These are phyloP conservation scores for Naganishia friedmannii DNA, from an alignment of 768 basidiomycete genomes.

Conservation along the genomic window DNA sequence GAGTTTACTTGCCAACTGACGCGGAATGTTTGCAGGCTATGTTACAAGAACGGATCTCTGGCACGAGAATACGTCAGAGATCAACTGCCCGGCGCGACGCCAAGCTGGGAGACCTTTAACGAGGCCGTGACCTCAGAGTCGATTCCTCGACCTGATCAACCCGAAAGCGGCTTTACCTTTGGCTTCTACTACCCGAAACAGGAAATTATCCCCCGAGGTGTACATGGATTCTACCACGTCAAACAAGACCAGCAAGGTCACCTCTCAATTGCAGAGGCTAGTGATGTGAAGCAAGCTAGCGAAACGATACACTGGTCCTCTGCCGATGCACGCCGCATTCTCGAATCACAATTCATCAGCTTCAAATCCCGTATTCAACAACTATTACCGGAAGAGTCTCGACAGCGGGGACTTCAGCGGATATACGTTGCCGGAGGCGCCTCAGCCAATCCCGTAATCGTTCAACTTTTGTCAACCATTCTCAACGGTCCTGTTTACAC, in stretches of 20 bases:
- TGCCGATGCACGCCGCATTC: conserved; percentile 69
- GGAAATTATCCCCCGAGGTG: conserved; percentile 80
- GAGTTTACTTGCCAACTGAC: not conserved
- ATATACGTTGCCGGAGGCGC: conserved; percentile 77
- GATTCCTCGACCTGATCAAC: conserved; percentile 44
- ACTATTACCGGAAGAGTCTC: conserved; percentile 2
- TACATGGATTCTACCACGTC: conserved; percentile 62
- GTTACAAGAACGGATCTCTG: conserved; percentile 60
- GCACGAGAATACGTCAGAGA: conserved; percentile 75
- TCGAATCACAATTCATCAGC: conserved; percentile 80
- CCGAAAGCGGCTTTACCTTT: conserved; percentile 43
- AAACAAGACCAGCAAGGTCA: conserved; percentile 28
- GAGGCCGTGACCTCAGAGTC: conserved; percentile 59
- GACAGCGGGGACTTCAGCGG: conserved; percentile 48
- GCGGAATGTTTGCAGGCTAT: conserved; percentile 2
- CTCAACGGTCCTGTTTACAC: conserved; percentile 70
- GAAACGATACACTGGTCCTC: conserved; percentile 26
- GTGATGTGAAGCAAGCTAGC: conserved; percentile 28
- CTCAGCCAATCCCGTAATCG: conserved; percentile 68
- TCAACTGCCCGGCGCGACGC: conserved; percentile 56
- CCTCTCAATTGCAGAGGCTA: conserved; percentile 33
- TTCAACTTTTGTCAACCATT: conserved; percentile 74
- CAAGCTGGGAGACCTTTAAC: conserved; percentile 71
- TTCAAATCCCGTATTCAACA: conserved; percentile 74
- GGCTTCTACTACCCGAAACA: conserved; percentile 79